Evolutionary conservation across 1,284 basidiomycete species (phyloP), one percentile per base, ranked within the genome.

Genomic region (Cryptococcus deneoformans): DNA sequence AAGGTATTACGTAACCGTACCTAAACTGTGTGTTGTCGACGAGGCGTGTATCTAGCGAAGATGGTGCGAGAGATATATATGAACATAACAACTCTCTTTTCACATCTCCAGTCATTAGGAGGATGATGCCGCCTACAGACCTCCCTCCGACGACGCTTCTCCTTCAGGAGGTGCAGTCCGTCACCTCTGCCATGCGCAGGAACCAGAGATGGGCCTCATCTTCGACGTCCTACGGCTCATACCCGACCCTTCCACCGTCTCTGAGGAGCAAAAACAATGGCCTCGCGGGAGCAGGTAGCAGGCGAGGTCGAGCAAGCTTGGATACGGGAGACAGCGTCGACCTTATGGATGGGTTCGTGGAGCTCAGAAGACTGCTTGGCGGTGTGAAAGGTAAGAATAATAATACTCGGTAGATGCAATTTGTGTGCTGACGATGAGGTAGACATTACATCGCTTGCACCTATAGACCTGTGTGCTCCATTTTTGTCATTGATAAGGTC

Each of bases 181-280:
- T 99, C 66, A 96, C 92, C 44, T 92, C 92, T 4, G 84, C 86
- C n/a, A 96, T 99, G 91, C 89, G 95, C 75, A 92, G 94, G 80
- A 95, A 95, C 78, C 91, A 92, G 50, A 86, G 92, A 51, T 95
- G 92, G 92, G 87, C 92, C 12, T 83, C 87, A 3, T 68, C 73
- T 24, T 61, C 70, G 1, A 67, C 70, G 1, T 65, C 62, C 0
- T 73, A 69, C 48, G 46, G 59, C 29, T 54, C 59, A 10, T 59
- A 64, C 2, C 55, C 61, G 0, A 57, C 66, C 8, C 50, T 70
- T 2, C 70, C 68, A n/a, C 64, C 72, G 3, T 66, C 67, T 12
- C 59, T 72, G 24, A 44, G 46, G 37, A 57, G 52, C 52, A 49
- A 36, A 36, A 24, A 34, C 12, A 46, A 46, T 10, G 56, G 53